These are phyloP conservation scores for Cryptococcus sp. DNA, from an alignment of 1,284 basidiomycete genomes.

Conservation along the genomic window DNA sequence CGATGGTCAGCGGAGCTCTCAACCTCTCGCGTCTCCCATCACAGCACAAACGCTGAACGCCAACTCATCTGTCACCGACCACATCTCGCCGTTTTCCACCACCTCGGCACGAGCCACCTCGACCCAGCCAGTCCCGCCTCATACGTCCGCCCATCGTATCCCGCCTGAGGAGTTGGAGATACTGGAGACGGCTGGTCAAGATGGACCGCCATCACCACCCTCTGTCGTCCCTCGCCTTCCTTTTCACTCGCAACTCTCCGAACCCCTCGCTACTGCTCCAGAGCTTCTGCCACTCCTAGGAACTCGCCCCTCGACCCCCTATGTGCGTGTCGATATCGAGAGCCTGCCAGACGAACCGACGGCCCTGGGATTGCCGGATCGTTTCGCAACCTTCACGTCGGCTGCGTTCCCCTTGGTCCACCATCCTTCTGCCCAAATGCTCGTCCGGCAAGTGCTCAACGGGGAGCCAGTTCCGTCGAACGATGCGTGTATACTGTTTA, in stretches of 20 bases:
- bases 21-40: no score
- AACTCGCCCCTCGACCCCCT: background rate
- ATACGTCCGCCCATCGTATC: no score
- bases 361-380: background rate
- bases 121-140: no score
- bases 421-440: background rate
- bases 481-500: background rate
- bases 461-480: background rate
- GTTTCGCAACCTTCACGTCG: background rate
- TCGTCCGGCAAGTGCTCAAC: background rate
- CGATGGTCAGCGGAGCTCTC: no score
- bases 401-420: background rate
- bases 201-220: background rate
- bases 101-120: no score
- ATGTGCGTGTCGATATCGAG: background rate
- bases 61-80: no score
- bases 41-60: no score
- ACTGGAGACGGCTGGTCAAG: no score
- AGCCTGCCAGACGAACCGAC: background rate
- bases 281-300: background rate
- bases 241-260: background rate
- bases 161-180: no score
- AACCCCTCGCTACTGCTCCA: background rate
- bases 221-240: background rate
- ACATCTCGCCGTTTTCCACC: no score